These are phyloP conservation scores for Ustilago cynodontis DNA, from an alignment of 1,284 basidiomycete species.

Conservation along the genomic window DNA sequence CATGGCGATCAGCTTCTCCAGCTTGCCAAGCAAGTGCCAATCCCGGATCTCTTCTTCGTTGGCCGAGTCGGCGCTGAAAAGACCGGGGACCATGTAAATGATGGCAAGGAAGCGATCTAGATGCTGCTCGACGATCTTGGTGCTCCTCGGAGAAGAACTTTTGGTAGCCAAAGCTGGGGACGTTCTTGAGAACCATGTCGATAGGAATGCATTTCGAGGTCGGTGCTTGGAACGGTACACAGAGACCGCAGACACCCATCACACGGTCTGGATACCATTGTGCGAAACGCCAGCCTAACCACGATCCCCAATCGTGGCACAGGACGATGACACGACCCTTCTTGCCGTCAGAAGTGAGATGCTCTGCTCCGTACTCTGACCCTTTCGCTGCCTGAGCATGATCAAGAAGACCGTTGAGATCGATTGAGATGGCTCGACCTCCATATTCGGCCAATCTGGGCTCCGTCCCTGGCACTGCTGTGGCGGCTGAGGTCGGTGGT, in stretches of 20 bases:
- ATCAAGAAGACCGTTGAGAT: slow-evolving; percentile 59
- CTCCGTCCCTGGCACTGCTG: slow-evolving; percentile 24
- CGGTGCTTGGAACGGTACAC: slow-evolving; percentile 52
- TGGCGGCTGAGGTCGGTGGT: slow-evolving; percentile 35
- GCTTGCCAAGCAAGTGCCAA: slow-evolving; percentile 50
- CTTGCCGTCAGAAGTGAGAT: slow-evolving; percentile 35
- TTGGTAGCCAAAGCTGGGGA: slow-evolving; percentile 61
- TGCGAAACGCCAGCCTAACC: slow-evolving; percentile 57
- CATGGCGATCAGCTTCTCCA: slow-evolving; percentile 54
- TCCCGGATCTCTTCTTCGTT: slow-evolving; percentile 42
- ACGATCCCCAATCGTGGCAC: slow-evolving; percentile 62
- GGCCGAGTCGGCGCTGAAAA: slow-evolving; percentile 44
- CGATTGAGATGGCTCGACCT: slow-evolving; percentile 48
- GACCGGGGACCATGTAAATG: slow-evolving; percentile 52
- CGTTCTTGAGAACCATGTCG: slow-evolving; percentile 36
- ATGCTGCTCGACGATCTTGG: slow-evolving; percentile 57
- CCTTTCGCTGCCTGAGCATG: slow-evolving; percentile 44
- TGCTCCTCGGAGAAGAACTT: slow-evolving; percentile 59
- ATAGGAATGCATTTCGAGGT: slow-evolving; percentile 43
- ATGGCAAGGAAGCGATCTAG: slow-evolving; percentile 56
- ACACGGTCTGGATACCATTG: slow-evolving; percentile 51
- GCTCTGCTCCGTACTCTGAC: slow-evolving; percentile 43
- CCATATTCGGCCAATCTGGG: slow-evolving; percentile 57
- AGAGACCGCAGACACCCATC: slow-evolving; percentile 57
- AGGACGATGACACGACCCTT: slow-evolving; percentile 56